Evolutionary conservation across 2,329 filamentous ascomycete genomes (phyloP).

Genomic region (Stachybotrys elegans): DNA sequence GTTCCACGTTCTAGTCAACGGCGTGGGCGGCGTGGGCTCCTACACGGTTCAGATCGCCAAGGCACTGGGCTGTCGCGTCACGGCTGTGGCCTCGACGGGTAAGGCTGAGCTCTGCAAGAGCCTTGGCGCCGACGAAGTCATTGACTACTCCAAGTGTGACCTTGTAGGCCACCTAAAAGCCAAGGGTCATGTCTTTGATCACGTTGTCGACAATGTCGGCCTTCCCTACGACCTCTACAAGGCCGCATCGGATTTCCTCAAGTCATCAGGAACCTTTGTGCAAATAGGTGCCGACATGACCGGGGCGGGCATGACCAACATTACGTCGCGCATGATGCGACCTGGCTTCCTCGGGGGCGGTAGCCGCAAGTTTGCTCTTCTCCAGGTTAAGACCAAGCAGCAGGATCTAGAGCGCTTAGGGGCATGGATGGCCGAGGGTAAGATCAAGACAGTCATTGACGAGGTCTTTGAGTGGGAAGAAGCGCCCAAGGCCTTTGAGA

Average conservation of each 20-base stretch:
- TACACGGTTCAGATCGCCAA: slow-evolving; percentile 33
- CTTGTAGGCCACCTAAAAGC: slow-evolving; percentile 11
- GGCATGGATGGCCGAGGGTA: slow-evolving; percentile 19
- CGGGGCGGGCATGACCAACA: too few species aligned
- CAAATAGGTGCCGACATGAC: slow-evolving; percentile 16
- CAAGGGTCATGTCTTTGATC: slow-evolving; percentile 13
- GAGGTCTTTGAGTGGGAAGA: slow-evolving; percentile 14
- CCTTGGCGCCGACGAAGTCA: slow-evolving; percentile 30
- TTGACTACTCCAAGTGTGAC: slow-evolving; percentile 25
- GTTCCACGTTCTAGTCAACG: too few species aligned
- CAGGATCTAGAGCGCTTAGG: slow-evolving; percentile 10
- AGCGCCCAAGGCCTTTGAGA: slow-evolving; percentile 16
- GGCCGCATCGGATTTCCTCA: slow-evolving; percentile 12
- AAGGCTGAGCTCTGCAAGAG: slow-evolving; percentile 26
- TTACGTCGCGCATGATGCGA: too few species aligned
- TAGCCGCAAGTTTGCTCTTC: too few species aligned
- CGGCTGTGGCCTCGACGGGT: slow-evolving; percentile 24
- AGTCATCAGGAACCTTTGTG: slow-evolving; percentile 12
- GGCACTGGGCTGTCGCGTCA: slow-evolving; percentile 25
- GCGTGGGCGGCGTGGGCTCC: slow-evolving; percentile 29
- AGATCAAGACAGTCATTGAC: slow-evolving; percentile 17
- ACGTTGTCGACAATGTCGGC: slow-evolving; percentile 21
- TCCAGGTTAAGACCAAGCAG: too few species aligned
- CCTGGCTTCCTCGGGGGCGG: too few species aligned
- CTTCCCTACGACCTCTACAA: slow-evolving; percentile 14